These are phyloP conservation scores for Naganishia antarctica DNA, from an alignment of 768 basidiomycete genomes.

Conservation along the genomic window DNA sequence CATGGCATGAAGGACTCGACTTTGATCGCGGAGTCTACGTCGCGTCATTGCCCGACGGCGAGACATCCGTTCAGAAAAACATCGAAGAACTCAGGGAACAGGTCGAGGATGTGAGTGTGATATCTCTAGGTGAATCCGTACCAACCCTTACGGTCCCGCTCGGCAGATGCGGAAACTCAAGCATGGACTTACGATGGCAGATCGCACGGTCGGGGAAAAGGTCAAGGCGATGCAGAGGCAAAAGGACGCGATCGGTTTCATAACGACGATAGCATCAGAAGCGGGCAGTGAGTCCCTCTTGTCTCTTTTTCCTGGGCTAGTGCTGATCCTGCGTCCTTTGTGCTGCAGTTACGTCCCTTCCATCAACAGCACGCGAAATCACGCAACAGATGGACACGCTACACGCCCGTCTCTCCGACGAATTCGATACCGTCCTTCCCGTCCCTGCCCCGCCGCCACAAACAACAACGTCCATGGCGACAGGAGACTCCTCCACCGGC, in stretches of 20 bases:
- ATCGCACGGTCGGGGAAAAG: slow-evolving; percentile 54
- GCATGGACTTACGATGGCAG: slow-evolving; percentile 57
- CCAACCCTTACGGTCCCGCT: no score
- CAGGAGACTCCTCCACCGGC: neutral
- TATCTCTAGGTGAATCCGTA: no score
- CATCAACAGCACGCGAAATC: slow-evolving; percentile 13
- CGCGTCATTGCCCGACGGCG: slow-evolving; percentile 50
- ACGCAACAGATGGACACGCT: neutral
- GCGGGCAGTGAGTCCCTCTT: slow-evolving; percentile 36
- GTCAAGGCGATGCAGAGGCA: slow-evolving; percentile 51
- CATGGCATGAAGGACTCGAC: slow-evolving; percentile 63
- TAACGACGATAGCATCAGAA: slow-evolving; percentile 34
- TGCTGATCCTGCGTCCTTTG: neutral
- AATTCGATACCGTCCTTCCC: slow-evolving; percentile 55
- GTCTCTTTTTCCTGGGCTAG: neutral
- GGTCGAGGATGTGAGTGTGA: slow-evolving; percentile 68
- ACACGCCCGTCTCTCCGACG: slow-evolving; percentile 35
- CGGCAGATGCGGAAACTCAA: slow-evolving; percentile 64
- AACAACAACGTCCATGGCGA: no score
- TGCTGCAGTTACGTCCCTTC: slow-evolving; percentile 24
- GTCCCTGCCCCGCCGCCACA: slow-evolving; percentile 50
- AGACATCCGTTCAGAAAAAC: slow-evolving; percentile 58
- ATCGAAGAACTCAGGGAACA: slow-evolving; percentile 63
- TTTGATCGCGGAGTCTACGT: slow-evolving; percentile 56
- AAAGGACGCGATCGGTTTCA: slow-evolving; percentile 43